Percentiles rank a stretch among this genome's conserved stretches.
Conservation (phyloP, 805 yeast species). For the Metschnikowia colocasiae region DNA sequence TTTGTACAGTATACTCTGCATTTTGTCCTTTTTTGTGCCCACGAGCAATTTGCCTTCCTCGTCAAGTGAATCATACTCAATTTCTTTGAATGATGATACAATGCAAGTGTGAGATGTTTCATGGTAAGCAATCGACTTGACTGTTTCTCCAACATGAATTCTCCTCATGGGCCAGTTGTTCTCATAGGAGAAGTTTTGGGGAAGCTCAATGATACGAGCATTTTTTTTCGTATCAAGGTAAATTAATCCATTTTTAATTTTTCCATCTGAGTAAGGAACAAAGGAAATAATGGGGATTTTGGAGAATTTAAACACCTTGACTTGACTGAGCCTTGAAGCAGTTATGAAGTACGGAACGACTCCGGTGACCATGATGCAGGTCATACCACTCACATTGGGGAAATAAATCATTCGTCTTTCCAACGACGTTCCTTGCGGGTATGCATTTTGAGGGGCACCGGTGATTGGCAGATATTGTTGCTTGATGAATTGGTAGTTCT, state of each 20-base stretch:
- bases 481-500: constrained; percentile 38
- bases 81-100: constrained; percentile 55
- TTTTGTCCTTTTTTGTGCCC: constrained; percentile 50
- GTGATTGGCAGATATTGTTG: constrained; percentile 49
- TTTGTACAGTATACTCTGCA: constrained; percentile 54
- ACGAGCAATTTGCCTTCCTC: constrained; percentile 67
- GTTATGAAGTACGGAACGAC: constrained; percentile 63
- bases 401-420: constrained; percentile 66
- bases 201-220: constrained; percentile 58
- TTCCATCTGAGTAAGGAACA: constrained; percentile 47
- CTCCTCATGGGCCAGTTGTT: constrained; percentile 58
- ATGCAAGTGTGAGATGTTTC: constrained; percentile 59
- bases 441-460: constrained; percentile 81
- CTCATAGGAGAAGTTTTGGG: constrained; percentile 49
- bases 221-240: constrained; percentile 67
- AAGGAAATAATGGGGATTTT: constrained; percentile 64
- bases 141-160: constrained; percentile 52
- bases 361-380: constrained; percentile 70
- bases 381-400: constrained; percentile 53
- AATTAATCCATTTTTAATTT: constrained; percentile 52
- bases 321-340: constrained; percentile 61
- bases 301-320: constrained; percentile 65
- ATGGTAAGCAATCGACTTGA: constrained; percentile 68
- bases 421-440: constrained; percentile 60
- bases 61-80: constrained; percentile 63